Base-by-base conservation (phyloP, 2,329 filamentous ascomycete species). In the Oidium heveae region DNA sequence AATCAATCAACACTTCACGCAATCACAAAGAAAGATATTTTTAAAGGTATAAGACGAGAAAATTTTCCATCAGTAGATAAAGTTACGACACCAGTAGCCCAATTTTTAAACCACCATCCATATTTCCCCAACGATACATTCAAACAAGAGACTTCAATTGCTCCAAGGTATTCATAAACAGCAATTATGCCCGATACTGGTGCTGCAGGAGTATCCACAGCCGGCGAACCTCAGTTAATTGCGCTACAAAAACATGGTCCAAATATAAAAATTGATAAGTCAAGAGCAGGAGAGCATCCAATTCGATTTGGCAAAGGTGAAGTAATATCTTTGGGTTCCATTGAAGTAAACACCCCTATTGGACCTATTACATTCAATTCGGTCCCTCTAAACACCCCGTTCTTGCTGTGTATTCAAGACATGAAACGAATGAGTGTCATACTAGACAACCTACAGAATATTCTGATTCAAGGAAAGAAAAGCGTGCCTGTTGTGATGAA, bases 321-420 rank as follows among this genome's bases (percentile, higher is more conserved):
- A 5, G 33, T n/a, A 37, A 39, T 10, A 13, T 39, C 33, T 9
- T 20, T 37, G 24, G 32, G 50, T 22, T 20, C 50, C 6, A 22
- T 22, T 24, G 50, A 39, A 22, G 33, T 52, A 20, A 24, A 52
- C 6, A 52, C 50, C 5, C 50, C 50, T 39, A 7, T 52, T 13
- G 50, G 18, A 18, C 6, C 5, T 22, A 52, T 52, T 13, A 37
- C n/a, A 9, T 39, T 52, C n/a, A 32, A 52, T 22, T 15, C 39
- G 33, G 20, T 37, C 5, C 50, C 50, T 39, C 12, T 52, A 37
- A 52, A 39, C 33, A 52, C 50, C 4, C 33, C 33, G 22, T 52
- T 52, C n/a, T n/a, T 52, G 4, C 50, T 52, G 20, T 52, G 50
- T 13, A 52, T 52, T 39, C 50, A 52, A 39, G 50, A 52, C 16